Conservation (phyloP, 2,329 filamentous ascomycete species). For the Ophiostoma sp. region DNA sequence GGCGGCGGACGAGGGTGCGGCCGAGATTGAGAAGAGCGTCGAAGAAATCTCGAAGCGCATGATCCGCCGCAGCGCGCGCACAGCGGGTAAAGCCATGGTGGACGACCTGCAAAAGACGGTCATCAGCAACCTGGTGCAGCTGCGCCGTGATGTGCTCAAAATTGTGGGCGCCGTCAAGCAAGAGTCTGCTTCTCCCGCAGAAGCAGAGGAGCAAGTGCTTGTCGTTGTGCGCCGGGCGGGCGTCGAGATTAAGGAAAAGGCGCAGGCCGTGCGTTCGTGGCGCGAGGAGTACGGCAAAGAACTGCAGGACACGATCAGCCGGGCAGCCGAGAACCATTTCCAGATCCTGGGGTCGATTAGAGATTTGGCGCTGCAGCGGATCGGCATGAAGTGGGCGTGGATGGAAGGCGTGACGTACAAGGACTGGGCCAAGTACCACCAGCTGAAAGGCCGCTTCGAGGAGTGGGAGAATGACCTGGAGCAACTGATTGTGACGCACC, state of each 20-base stretch:
- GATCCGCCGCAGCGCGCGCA: slow-evolving; percentile 64
- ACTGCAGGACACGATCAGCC: slow-evolving; percentile 66
- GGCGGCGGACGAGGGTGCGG: slow-evolving; percentile 77
- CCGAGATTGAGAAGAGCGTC: slow-evolving; percentile 70
- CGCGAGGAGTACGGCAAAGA: slow-evolving; percentile 69
- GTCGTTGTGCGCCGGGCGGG: slow-evolving; percentile 65
- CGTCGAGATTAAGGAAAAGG: slow-evolving; percentile 71
- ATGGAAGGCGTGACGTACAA: slow-evolving; percentile 95
- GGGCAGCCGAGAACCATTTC: slow-evolving; percentile 77
- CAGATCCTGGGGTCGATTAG: slow-evolving; percentile 79
- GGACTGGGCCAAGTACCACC: slow-evolving; percentile 94
- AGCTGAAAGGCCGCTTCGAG: slow-evolving; percentile 77
- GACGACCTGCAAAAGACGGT: slow-evolving; percentile 67
- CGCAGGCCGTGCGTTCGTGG: slow-evolving; percentile 76
- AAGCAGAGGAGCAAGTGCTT: slow-evolving; percentile 47
- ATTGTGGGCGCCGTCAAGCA: slow-evolving; percentile 55
- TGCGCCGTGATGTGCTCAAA: slow-evolving; percentile 58
- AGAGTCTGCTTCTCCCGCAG: slow-evolving; percentile 40
- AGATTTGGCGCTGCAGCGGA: slow-evolving; percentile 82
- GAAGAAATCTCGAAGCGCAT: slow-evolving; percentile 57
- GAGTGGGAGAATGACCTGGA: slow-evolving; percentile 84
- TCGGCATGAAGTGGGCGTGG: slow-evolving; percentile 94
- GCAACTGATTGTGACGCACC: slow-evolving; percentile 71
- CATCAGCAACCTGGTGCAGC: slow-evolving; percentile 60
- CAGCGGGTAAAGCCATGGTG: slow-evolving; percentile 66